phyloP scores from a whole-genome alignment of 225 moss, liverwort and hornwort genomes.

The Physcomitrium patens region DNA sequence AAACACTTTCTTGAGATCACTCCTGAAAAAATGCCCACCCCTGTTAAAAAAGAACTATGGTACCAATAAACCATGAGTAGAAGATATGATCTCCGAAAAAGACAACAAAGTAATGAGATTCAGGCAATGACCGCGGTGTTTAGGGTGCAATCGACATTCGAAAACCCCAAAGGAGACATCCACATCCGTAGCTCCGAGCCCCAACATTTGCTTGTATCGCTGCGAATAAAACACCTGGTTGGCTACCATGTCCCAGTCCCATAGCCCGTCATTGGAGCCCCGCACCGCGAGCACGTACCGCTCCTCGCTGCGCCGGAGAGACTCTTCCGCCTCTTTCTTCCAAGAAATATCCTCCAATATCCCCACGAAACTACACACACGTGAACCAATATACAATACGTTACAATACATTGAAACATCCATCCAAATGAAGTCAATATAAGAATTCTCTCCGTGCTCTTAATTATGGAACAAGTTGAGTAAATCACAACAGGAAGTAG shows the following conservation, averaged over 20 bases:
- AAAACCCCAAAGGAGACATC: conserved; percentile 43
- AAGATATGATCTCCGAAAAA: too few relatives aligned
- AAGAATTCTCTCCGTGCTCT: too few relatives aligned
- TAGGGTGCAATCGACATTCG: conserved; percentile 55
- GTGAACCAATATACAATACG: background rate
- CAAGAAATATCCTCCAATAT: conserved; percentile 68
- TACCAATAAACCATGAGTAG: too few relatives aligned
- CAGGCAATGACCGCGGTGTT: conserved; percentile 43
- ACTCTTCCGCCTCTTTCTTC: conserved; percentile 61
- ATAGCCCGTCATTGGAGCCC: conserved; percentile 64
- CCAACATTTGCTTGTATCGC: conserved; percentile 63
- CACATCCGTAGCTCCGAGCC: conserved; percentile 30
- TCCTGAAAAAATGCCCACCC: too few relatives aligned
- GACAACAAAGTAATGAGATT: too few relatives aligned
- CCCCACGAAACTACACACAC: conserved; percentile 48
- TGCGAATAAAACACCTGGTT: conserved; percentile 56
- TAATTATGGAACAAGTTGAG: too few relatives aligned
- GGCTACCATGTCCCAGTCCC: conserved; percentile 62
- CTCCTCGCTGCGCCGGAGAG: conserved; percentile 60
- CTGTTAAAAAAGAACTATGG: too few relatives aligned
- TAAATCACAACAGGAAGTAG: too few relatives aligned
- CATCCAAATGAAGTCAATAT: too few relatives aligned
- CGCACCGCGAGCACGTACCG: conserved; percentile 60
- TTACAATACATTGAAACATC: background rate
- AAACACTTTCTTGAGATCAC: background rate